Evolutionary conservation across 2,329 filamentous ascomycete species (phyloP).

Genomic region (Colletotrichum camelliae): DNA sequence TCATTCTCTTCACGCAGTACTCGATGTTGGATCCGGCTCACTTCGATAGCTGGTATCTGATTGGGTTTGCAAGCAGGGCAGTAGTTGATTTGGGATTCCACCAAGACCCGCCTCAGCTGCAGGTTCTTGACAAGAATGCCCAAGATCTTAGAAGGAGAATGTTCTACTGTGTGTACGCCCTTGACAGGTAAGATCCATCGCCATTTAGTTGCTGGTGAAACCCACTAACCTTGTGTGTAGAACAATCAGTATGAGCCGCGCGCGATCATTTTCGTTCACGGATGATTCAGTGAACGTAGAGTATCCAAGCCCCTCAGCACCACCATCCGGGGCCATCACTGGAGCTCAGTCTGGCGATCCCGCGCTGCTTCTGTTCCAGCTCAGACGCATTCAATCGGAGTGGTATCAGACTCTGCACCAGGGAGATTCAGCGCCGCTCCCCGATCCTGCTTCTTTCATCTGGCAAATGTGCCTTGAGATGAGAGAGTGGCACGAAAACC

Average conservation of each 20-base stretch:
- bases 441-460: constrained; percentile 73
- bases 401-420: constrained; percentile 93
- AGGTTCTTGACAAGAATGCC: constrained; percentile 69
- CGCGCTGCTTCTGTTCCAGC: constrained; percentile 78
- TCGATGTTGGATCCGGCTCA: constrained; percentile 88
- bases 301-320: constrained; percentile 64
- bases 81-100: constrained; percentile 91
- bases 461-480: constrained; percentile 80
- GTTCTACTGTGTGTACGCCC: constrained; percentile 88
- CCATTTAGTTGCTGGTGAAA: not conserved
- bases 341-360: constrained; percentile 65
- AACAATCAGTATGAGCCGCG: constrained; percentile 86
- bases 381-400: constrained; percentile 83
- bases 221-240: constrained; percentile 44
- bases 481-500: constrained; percentile 80
- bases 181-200: constrained; percentile 72
- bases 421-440: constrained; percentile 71
- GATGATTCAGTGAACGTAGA: constrained; percentile 85
- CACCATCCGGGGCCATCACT: constrained; percentile 45
- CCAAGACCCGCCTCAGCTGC: constrained; percentile 81
- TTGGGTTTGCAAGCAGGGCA: constrained; percentile 87
- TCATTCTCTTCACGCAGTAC: constrained; percentile 87
- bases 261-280: constrained; percentile 89
- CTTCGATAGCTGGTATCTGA: constrained; percentile 93
- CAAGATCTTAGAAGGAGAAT: constrained; percentile 82